Evolutionary conservation across 1,284 basidiomycete genomes (phyloP).

Genomic region (Ceratobasidium theobromae): DNA sequence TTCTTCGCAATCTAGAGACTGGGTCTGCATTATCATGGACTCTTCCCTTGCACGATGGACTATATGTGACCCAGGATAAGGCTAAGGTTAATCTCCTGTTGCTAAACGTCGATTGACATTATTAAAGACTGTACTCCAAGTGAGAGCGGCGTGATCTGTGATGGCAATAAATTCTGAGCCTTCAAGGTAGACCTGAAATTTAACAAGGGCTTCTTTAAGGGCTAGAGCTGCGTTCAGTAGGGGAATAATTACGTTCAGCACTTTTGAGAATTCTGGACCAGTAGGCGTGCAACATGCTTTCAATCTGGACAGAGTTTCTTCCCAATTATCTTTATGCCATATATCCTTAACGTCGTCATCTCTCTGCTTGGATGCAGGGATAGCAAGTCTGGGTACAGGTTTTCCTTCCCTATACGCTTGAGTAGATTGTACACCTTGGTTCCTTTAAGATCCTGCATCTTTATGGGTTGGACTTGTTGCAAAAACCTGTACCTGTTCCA

Average conservation of each 20-base stretch:
- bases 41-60: constrained; percentile 45
- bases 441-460: constrained; percentile 43
- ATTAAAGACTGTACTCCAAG: constrained; percentile 44
- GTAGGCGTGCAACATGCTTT: constrained; percentile 45
- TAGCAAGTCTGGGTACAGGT: constrained; percentile 38
- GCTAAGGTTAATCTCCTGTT: constrained; percentile 42
- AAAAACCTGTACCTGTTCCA: constrained; percentile 44
- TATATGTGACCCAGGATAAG: constrained; percentile 43
- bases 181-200: constrained; percentile 40
- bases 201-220: constrained; percentile 35
- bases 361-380: constrained; percentile 37
- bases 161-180: constrained; percentile 41
- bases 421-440: constrained; percentile 42
- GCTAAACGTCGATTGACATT: constrained; percentile 43
- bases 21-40: too few relatives aligned
- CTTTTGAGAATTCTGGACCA: constrained; percentile 43
- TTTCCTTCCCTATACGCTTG: constrained; percentile 36
- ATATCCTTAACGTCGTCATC: constrained; percentile 15
- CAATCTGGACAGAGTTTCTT: constrained; percentile 37
- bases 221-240: constrained; percentile 47
- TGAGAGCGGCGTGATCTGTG: constrained; percentile 45
- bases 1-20: constrained; percentile 40
- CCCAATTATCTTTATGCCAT: not conserved
- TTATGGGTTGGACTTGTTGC: constrained; percentile 48
- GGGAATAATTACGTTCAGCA: constrained; percentile 44